phyloP scores from a whole-genome alignment of 2,329 filamentous ascomycete genomes.

The Dothistroma pini region DNA sequence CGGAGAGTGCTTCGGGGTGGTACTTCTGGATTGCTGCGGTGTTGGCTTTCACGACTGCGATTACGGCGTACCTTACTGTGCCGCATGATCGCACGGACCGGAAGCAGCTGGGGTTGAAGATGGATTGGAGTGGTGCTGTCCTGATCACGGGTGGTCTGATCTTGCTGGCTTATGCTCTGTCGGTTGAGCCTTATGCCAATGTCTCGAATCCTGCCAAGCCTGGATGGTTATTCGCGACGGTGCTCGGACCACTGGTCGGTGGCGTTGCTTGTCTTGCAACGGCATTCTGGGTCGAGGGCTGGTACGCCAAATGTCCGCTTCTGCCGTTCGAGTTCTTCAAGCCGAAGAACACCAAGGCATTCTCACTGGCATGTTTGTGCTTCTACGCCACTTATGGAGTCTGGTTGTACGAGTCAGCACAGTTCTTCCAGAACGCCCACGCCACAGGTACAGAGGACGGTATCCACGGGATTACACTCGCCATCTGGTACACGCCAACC shows the following conservation, averaged over 20 bases:
- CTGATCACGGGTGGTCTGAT: conserved; percentile 36
- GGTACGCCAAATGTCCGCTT: conserved; percentile 33
- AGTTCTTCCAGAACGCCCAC: conserved; percentile 25
- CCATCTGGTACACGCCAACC: conserved; percentile 36
- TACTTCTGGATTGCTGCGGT: conserved; percentile 36
- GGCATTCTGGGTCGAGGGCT: conserved; percentile 35
- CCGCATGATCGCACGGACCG: conserved; percentile 34
- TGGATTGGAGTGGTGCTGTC: conserved; percentile 37
- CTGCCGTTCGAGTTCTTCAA: conserved; percentile 37
- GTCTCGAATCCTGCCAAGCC: conserved; percentile 12
- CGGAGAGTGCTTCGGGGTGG: conserved; percentile 27
- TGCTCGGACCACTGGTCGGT: conserved; percentile 30
- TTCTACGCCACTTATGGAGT: conserved; percentile 37
- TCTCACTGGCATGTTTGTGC: conserved; percentile 35
- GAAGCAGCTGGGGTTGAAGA: conserved; percentile 31
- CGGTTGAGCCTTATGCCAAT: conserved; percentile 32
- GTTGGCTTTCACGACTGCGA: conserved; percentile 26
- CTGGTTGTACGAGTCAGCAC: conserved; percentile 33
- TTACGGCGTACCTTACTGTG: conserved; percentile 33
- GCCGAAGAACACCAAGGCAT: conserved; percentile 31
- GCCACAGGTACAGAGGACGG: conserved; percentile 19
- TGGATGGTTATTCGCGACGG: conserved; percentile 28
- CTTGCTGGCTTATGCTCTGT: conserved; percentile 34
- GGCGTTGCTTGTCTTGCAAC: conserved; percentile 27
- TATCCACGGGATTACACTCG: conserved; percentile 30